Evolutionary conservation across 2,329 filamentous ascomycete genomes (phyloP).

Genomic region (Scedosporium minutisporum): DNA sequence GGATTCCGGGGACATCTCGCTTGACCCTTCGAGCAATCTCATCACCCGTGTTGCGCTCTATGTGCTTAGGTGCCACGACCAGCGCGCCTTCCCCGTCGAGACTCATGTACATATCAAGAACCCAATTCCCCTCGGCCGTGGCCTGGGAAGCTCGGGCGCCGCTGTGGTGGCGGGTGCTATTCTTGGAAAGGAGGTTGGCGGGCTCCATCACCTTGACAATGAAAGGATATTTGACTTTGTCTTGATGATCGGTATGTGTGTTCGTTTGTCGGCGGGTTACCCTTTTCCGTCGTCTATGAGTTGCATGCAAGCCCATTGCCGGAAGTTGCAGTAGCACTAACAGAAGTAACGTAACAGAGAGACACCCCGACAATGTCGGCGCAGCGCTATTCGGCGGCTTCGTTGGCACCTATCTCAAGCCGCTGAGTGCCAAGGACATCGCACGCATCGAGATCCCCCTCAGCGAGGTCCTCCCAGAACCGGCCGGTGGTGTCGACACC

Average conservation of each 20-base stretch:
- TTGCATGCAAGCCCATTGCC: background rate
- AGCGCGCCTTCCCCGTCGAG: conserved; percentile 71
- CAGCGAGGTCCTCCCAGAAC: conserved; percentile 82
- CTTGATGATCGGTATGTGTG: conserved; percentile 73
- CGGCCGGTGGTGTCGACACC: conserved; percentile 84
- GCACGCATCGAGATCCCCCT: conserved; percentile 88
- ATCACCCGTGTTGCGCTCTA: conserved; percentile 92
- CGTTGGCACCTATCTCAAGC: conserved; percentile 92
- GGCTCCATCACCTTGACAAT: conserved; percentile 62
- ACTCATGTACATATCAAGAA: conserved; percentile 94
- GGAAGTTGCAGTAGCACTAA: background rate
- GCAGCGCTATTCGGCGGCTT: conserved; percentile 94
- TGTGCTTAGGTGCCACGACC: conserved; percentile 83
- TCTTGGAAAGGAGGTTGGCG: conserved; percentile 80
- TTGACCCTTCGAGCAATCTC: conserved; percentile 80
- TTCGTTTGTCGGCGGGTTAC: background rate
- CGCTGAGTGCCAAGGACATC: conserved; percentile 78
- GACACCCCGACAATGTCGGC: conserved; percentile 89
- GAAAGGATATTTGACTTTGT: conserved; percentile 89
- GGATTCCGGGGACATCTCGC: conserved; percentile 61
- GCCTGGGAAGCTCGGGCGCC: conserved; percentile 88
- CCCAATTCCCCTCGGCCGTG: conserved; percentile 84
- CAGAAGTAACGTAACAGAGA: conserved; percentile 41
- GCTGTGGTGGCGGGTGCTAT: conserved; percentile 94
- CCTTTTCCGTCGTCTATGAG: background rate